Evolutionary conservation across 495 filamentous ascomycete genomes (phyloP).

Genomic region (Annulohypoxylon moriforme): DNA sequence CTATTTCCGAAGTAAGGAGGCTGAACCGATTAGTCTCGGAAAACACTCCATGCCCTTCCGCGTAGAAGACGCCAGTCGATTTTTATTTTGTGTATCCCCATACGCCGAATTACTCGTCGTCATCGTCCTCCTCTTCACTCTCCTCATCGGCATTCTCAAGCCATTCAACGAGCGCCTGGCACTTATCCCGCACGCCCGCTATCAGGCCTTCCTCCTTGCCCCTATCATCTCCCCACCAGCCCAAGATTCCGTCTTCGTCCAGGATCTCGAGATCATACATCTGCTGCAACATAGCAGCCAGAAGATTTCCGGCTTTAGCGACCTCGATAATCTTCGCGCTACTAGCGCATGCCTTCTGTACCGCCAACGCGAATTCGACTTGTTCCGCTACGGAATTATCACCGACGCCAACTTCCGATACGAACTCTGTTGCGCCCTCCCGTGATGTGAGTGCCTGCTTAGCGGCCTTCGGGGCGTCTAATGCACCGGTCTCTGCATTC

Average conservation of each 20-base stretch:
- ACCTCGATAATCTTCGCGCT: conserved; percentile 64
- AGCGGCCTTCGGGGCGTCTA: conserved; percentile 73
- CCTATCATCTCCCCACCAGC: conserved; percentile 85
- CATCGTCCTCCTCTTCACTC: conserved; percentile 71
- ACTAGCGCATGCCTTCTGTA: conserved; percentile 81
- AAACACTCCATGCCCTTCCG: not conserved
- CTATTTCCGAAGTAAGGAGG: not conserved
- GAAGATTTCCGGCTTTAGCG: conserved; percentile 66
- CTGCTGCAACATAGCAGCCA: conserved; percentile 80
- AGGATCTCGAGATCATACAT: conserved; percentile 86
- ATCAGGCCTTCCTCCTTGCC: conserved; percentile 73
- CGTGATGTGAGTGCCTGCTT: conserved; percentile 63
- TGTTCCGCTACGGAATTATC: conserved; percentile 67
- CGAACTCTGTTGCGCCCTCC: conserved; percentile 61
- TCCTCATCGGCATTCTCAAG: conserved; percentile 85
- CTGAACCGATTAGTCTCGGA: not conserved
- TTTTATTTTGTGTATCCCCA: not conserved
- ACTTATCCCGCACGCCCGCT: conserved; percentile 74
- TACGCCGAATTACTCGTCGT: conserved; percentile 32
- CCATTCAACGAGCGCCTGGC: conserved; percentile 85
- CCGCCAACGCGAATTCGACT: conserved; percentile 81
- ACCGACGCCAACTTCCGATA: conserved; percentile 63
- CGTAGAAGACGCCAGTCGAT: not conserved
- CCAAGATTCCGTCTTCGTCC: conserved; percentile 87
- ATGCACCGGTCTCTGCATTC: conserved; percentile 60